phyloP scores from a whole-genome alignment of 2,329 filamentous ascomycete species.

The Fusarium dimerum region DNA sequence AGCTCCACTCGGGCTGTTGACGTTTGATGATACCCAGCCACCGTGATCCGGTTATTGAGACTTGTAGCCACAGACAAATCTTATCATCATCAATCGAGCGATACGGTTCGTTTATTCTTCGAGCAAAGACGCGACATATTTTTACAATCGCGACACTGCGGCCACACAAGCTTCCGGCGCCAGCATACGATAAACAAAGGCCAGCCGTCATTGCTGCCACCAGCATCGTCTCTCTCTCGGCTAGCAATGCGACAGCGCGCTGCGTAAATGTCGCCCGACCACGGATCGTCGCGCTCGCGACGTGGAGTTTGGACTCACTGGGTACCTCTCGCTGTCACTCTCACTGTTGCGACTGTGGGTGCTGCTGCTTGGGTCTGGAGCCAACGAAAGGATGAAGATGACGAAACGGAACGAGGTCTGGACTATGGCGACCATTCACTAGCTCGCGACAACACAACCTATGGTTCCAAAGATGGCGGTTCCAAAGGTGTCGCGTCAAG shows the following conservation, averaged over 20 bases:
- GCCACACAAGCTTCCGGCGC: neutral
- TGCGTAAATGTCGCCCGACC: conserved; percentile 62
- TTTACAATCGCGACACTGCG: conserved; percentile 7
- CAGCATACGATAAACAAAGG: conserved; percentile 10
- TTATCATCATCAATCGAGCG: conserved; percentile 14
- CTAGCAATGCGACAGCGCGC: conserved; percentile 38
- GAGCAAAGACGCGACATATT: no score
- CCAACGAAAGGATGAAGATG: conserved; percentile 75
- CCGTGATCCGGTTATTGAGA: conserved; percentile 24
- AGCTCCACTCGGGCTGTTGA: conserved; percentile 33
- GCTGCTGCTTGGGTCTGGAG: conserved; percentile 93
- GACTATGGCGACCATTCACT: conserved; percentile 52
- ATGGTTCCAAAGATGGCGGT: conserved; percentile 40
- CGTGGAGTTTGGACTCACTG: conserved; percentile 75
- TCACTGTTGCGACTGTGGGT: conserved; percentile 84
- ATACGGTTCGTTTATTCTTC: conserved; percentile 2
- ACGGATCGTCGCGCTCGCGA: conserved; percentile 59
- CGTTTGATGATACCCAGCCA: conserved; percentile 31
- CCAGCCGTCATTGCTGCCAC: conserved; percentile 20
- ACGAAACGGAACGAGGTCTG: conserved; percentile 56
- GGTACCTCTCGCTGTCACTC: conserved; percentile 83
- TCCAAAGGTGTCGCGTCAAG: conserved; percentile 25
- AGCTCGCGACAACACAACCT: conserved; percentile 54
- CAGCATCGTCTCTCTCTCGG: conserved; percentile 20
- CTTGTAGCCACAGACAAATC: conserved; percentile 18